Conservation (phyloP, 2,329 filamentous ascomycete species). For the Sporothrix inflata region DNA sequence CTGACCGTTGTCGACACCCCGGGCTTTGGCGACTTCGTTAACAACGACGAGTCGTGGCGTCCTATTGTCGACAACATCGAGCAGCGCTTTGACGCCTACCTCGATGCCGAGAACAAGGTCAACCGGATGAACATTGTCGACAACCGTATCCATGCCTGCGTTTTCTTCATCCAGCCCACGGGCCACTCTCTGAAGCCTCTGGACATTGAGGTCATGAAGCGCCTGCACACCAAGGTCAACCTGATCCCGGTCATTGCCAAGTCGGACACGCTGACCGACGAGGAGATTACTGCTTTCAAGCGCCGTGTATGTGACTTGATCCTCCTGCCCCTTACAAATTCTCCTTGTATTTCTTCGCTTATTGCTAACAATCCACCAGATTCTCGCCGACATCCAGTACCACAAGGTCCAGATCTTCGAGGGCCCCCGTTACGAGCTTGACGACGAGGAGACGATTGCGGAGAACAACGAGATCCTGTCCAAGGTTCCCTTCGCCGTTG, state of each 20-base stretch:
- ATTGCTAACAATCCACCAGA: slow-evolving; percentile 57
- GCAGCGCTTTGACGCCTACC: slow-evolving; percentile 96
- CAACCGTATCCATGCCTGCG: slow-evolving; percentile 97
- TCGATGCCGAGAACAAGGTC: slow-evolving; percentile 99
- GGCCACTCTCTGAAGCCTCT: slow-evolving; percentile 98
- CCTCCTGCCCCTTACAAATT: not conserved
- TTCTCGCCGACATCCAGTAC: slow-evolving; percentile 93
- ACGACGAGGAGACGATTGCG: slow-evolving; percentile 98
- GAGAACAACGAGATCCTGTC: slow-evolving; percentile 99
- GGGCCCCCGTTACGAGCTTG: slow-evolving; percentile 95
- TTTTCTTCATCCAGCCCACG: slow-evolving; percentile 99
- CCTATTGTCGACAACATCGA: slow-evolving; percentile 99
- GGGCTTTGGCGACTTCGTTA: slow-evolving; percentile 98
- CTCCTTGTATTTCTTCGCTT: not conserved
- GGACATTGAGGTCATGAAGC: slow-evolving; percentile 99
- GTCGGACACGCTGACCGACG: slow-evolving; percentile 95
- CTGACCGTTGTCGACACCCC: slow-evolving; percentile 97
- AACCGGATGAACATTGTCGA: slow-evolving; percentile 99
- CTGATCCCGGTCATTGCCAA: slow-evolving; percentile 99
- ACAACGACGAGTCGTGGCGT: slow-evolving; percentile 99
- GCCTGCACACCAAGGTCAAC: slow-evolving; percentile 99
- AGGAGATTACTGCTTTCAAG: slow-evolving; percentile 95
- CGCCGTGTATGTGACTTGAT: slow-evolving; percentile 84
- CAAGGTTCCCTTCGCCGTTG: slow-evolving; percentile 97
- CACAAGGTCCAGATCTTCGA: slow-evolving; percentile 99